phyloP scores from a whole-genome alignment of 2,329 filamentous ascomycete genomes.

The Penicillium sp. region DNA sequence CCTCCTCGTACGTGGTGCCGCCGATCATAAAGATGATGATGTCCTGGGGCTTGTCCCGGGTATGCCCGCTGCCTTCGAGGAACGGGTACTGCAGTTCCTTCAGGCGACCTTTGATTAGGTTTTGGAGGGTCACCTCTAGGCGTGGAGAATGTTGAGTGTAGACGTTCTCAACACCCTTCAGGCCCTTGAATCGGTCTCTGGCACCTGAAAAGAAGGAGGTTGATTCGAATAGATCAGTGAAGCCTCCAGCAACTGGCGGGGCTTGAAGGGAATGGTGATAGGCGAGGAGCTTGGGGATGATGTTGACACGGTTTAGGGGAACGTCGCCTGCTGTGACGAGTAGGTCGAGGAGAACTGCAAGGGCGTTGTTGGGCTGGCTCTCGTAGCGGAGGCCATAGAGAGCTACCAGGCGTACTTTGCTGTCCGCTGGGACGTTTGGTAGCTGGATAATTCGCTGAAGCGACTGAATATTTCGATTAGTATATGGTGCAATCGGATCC shows the following conservation, averaged over 20 bases:
- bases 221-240: constrained; percentile 90
- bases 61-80: constrained; percentile 83
- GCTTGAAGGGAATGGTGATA: constrained; percentile 89
- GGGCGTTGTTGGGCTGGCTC: constrained; percentile 80
- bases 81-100: constrained; percentile 91
- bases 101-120: constrained; percentile 88
- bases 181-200: constrained; percentile 84
- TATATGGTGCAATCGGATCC: background rate
- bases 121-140: constrained; percentile 85
- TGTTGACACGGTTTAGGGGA: constrained; percentile 73
- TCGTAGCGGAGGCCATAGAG: constrained; percentile 95
- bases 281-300: constrained; percentile 79
- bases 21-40: constrained; percentile 94
- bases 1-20: constrained; percentile 94
- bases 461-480: constrained; percentile 57
- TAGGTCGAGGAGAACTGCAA: constrained; percentile 85
- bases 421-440: constrained; percentile 75
- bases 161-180: constrained; percentile 98
- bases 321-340: constrained; percentile 84
- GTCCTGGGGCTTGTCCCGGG: constrained; percentile 94
- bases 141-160: constrained; percentile 96
- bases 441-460: constrained; percentile 86
- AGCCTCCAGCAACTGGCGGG: constrained; percentile 74
- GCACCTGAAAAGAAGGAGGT: constrained; percentile 90
- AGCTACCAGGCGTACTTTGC: constrained; percentile 87